Evolutionary conservation across 2,329 filamentous ascomycete genomes (phyloP), one percentile per base, ranked within the genome.

Genomic region (Aspergillus brunneoviolaceus): DNA sequence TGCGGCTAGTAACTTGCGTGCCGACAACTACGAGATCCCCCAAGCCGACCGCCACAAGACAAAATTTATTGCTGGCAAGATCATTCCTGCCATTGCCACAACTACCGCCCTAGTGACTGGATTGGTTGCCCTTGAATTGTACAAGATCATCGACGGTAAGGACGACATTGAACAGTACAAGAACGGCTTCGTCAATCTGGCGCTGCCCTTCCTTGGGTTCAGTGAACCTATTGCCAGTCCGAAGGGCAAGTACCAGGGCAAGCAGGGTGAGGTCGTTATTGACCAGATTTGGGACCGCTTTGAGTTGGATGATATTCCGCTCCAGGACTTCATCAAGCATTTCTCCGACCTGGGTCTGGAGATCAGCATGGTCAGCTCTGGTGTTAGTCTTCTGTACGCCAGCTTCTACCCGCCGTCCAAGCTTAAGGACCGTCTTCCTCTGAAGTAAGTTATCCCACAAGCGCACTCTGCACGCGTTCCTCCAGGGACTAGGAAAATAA

Each of bases 31-130:
- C 85, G 96, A 95, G 77, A 99, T 99, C 67, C 87, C 91, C 71
- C 85, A 88, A 65, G 93, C 95, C 0, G 94, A 99, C 73, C 86
- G 92, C 63, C 95, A 97, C 84, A 96, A 95, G 87, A 99, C 94
- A 63, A 99, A 99, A 82, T 98, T 99, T 78, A 99, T 99, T 74
- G 96, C 95, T 33, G 95, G 95, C 76, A 99, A 99, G 85, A 99
- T 99, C 69, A 99, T 99, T 67, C 95, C 95, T 23, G 95, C 95
- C 50, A 99, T 99, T 76, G 95, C 95, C 49, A 99, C 95, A 3
- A 98, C 95, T 0, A 99, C 95, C 2, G 94, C 95, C 3, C 82
- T 99, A 60, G 94, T 98, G 12, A 99, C 95, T 2, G 95, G 95
- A 60, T 84, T 99, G 50, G 92, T 99, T 56, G 85, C 96, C 16